Conservation (phyloP, 768 basidiomycete species). For the Mycena rebaudengoi region DNA sequence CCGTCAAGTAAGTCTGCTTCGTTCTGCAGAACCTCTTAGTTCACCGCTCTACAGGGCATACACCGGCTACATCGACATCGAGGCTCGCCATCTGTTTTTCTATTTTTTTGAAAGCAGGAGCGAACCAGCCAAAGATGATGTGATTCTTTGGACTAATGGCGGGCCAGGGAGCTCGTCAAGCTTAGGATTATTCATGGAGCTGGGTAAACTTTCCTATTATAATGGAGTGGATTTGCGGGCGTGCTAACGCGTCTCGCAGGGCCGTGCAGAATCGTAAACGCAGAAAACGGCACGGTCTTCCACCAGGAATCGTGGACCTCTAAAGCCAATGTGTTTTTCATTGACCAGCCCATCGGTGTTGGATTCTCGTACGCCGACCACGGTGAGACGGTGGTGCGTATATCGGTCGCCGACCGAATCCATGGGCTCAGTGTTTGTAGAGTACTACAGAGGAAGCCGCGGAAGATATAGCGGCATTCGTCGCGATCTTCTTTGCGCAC, state of each 20-base stretch:
- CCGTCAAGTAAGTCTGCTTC: too few relatives aligned
- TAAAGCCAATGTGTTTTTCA: slow-evolving; percentile 56
- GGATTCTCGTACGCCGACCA: slow-evolving; percentile 55
- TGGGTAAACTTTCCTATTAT: slow-evolving; percentile 43
- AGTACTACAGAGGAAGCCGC: slow-evolving; percentile 61
- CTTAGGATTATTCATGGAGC: slow-evolving; percentile 62
- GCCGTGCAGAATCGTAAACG: slow-evolving; percentile 61
- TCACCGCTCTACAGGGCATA: slow-evolving; percentile 51
- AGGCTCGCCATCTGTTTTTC: slow-evolving; percentile 59
- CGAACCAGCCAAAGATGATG: slow-evolving; percentile 47
- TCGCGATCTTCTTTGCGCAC: slow-evolving; percentile 63
- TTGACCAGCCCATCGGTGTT: slow-evolving; percentile 53
- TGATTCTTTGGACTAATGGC: slow-evolving; percentile 56
- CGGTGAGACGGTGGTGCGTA: slow-evolving; percentile 29
- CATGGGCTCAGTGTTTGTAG: slow-evolving; percentile 45
- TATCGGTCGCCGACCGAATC: slow-evolving; percentile 46
- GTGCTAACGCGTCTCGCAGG: slow-evolving; percentile 4
- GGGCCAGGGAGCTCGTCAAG: slow-evolving; percentile 39
- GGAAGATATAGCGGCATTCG: slow-evolving; percentile 61
- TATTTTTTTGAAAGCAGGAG: slow-evolving; percentile 62
- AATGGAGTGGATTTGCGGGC: neutral
- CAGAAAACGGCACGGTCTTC: slow-evolving; percentile 47
- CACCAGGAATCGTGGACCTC: slow-evolving; percentile 59
- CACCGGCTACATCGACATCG: slow-evolving; percentile 57
- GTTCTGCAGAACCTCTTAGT: too few relatives aligned